phyloP scores from a whole-genome alignment of 1,284 basidiomycete genomes.

The Lignosus rhinocerotis region DNA sequence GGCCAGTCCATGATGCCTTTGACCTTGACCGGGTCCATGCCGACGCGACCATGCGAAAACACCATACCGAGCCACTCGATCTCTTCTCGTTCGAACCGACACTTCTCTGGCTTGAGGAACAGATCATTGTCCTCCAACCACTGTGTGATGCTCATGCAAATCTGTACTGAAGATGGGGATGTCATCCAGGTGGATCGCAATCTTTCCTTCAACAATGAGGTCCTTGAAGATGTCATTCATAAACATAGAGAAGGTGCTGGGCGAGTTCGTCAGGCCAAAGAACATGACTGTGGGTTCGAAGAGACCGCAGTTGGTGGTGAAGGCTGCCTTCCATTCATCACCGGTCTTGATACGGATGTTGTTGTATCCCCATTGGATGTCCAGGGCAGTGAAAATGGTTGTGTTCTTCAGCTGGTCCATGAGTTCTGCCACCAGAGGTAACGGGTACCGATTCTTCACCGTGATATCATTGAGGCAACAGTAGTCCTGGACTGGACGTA shows the following conservation, averaged over 20 bases:
- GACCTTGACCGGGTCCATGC: too few relatives aligned
- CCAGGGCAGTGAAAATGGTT: slow-evolving; percentile 36
- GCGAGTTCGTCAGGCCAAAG: slow-evolving; percentile 34
- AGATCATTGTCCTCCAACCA: too few relatives aligned
- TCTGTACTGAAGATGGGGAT: too few relatives aligned
- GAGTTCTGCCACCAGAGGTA: slow-evolving; percentile 37
- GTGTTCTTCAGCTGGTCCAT: slow-evolving; percentile 32
- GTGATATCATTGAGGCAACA: slow-evolving; percentile 29
- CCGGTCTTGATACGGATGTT: slow-evolving; percentile 23
- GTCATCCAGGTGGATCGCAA: too few relatives aligned
- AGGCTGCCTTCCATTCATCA: slow-evolving; percentile 27
- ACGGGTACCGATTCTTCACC: slow-evolving; percentile 35
- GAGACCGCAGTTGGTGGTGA: slow-evolving; percentile 25
- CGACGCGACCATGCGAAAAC: too few relatives aligned
- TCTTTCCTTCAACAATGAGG: too few relatives aligned
- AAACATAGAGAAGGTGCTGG: slow-evolving; percentile 18
- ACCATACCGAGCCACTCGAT: too few relatives aligned
- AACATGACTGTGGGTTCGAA: slow-evolving; percentile 36
- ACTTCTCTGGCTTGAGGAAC: too few relatives aligned
- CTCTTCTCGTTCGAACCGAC: too few relatives aligned
- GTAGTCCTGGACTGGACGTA: slow-evolving; percentile 35
- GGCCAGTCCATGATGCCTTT: too few relatives aligned
- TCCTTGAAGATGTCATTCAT: too few relatives aligned
- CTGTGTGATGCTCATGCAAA: too few relatives aligned
- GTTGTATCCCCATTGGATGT: slow-evolving; percentile 30